Evolutionary conservation across 2,329 filamentous ascomycete genomes (phyloP).

Genomic region (Rutstroemia sp.): DNA sequence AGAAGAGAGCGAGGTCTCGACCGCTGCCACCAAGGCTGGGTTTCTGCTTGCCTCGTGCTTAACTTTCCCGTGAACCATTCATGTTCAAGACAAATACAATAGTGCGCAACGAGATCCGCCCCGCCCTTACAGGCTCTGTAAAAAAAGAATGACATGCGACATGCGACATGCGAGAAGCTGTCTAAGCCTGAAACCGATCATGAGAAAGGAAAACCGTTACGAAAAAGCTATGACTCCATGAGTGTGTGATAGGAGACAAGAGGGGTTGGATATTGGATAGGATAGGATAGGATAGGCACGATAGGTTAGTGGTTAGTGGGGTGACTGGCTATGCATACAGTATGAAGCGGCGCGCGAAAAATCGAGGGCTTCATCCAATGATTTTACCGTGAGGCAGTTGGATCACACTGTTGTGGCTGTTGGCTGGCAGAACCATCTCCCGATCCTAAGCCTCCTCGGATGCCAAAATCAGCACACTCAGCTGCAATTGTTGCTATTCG

Average conservation of each 20-base stretch:
- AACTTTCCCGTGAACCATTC: background rate
- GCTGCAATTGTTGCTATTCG: conserved; percentile 14
- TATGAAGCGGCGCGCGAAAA: conserved; percentile 5
- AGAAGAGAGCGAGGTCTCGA: background rate
- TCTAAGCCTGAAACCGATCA: background rate
- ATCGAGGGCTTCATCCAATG: background rate
- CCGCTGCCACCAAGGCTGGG: background rate
- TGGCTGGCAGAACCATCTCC: background rate
- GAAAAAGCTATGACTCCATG: no score
- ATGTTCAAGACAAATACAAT: background rate
- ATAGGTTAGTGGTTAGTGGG: conserved; percentile 4
- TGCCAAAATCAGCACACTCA: conserved; percentile 1
- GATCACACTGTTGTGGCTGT: background rate
- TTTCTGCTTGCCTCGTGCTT: conserved; percentile 1
- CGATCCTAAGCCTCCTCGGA: background rate
- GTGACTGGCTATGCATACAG: conserved; percentile 6
- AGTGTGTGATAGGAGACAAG: no score
- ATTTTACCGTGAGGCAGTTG: background rate
- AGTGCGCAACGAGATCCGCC: background rate
- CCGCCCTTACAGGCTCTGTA: background rate
- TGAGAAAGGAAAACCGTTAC: no score
- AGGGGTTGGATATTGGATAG: no score
- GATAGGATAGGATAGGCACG: background rate
- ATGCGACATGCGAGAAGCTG: background rate
- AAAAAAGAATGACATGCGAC: background rate